Conservation (phyloP, 2,329 filamentous ascomycete species). For the Hymenoscyphus scutula region DNA sequence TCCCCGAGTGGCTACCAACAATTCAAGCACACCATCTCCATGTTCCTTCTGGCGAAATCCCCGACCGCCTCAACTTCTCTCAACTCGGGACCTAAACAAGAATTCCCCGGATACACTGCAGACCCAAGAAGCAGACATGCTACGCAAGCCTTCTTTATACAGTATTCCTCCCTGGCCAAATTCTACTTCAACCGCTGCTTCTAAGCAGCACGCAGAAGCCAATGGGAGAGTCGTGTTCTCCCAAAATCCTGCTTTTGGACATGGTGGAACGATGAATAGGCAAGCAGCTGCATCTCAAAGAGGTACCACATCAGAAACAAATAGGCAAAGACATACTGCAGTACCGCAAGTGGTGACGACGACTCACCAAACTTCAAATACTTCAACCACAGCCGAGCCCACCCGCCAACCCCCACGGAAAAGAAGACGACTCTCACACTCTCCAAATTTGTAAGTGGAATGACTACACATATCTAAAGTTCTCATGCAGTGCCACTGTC, state of each 20-base stretch:
- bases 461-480: neutral
- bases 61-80: neutral
- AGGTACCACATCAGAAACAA: neutral
- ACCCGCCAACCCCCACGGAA: neutral
- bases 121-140: slow-evolving; percentile 20
- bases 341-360: neutral
- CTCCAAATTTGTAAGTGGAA: slow-evolving; percentile 29
- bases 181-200: neutral
- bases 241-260: neutral
- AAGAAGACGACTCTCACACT: slow-evolving; percentile 14
- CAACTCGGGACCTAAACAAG: neutral
- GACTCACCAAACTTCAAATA: neutral
- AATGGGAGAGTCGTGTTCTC: neutral
- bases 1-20: slow-evolving; percentile 1
- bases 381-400: neutral
- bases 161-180: slow-evolving; percentile 27
- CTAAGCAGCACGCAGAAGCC: neutral
- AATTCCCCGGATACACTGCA: neutral
- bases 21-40: neutral
- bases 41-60: slow-evolving; percentile 2
- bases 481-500: neutral
- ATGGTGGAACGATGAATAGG: neutral
- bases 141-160: slow-evolving; percentile 32
- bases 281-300: neutral
- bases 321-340: neutral